A percentile compares a stretch with the other conserved stretches of the same genome.
Conservation (phyloP, 2,329 filamentous ascomycete species). For the Hymenoscyphus occultus region DNA sequence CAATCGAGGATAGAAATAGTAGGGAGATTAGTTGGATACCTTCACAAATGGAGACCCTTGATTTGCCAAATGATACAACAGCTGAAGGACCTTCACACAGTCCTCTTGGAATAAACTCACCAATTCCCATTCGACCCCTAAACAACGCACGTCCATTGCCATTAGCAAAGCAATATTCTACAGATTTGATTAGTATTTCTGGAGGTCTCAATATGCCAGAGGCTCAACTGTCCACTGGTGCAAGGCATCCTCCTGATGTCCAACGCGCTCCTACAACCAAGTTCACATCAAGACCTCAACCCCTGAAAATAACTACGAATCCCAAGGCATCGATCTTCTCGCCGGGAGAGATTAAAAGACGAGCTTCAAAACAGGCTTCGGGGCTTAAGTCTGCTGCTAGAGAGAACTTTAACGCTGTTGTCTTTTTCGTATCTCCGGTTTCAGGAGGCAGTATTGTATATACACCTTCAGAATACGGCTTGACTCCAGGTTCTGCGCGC, state of each 20-base stretch:
- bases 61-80: neutral
- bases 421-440: neutral
- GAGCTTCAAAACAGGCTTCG: neutral
- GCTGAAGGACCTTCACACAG: neutral
- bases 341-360: neutral
- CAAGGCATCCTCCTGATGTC: neutral
- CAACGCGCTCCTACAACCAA: neutral
- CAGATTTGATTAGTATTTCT: neutral
- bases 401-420: neutral
- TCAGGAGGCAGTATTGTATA: neutral
- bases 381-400: neutral
- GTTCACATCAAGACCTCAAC: neutral
- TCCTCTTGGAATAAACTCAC: neutral
- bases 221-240: neutral
- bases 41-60: neutral
- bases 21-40: neutral
- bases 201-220: neutral
- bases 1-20: neutral
- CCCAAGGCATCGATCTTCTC: neutral
- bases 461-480: neutral
- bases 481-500: neutral
- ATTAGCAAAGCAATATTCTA: neutral
- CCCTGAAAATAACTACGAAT: neutral
- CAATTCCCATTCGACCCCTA: neutral
- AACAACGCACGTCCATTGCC: neutral